Evolutionary conservation across 2,329 filamentous ascomycete genomes (phyloP).

Genomic region (Cladophialophora immunda): DNA sequence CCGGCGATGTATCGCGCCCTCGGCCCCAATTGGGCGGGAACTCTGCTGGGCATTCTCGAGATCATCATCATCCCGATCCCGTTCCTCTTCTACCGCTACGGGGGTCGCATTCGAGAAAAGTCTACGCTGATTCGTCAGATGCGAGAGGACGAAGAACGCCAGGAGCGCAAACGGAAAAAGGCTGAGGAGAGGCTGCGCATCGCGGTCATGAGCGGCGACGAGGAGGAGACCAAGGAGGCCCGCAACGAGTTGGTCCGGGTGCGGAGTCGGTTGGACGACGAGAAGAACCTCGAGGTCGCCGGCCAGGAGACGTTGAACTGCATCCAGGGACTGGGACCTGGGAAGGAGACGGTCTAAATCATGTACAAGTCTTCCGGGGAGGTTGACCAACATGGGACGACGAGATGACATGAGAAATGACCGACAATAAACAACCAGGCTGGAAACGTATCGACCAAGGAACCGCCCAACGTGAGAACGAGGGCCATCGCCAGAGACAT

Average conservation of each 20-base stretch:
- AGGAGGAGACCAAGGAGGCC: constrained; percentile 42
- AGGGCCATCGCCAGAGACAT: too few species aligned
- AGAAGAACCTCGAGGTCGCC: constrained; percentile 21
- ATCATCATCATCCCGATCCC: constrained; percentile 80
- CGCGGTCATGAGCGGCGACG: constrained; percentile 33
- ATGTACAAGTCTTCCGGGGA: neutral
- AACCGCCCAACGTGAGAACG: too few species aligned
- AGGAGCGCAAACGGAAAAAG: constrained; percentile 50
- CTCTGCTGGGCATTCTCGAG: constrained; percentile 76
- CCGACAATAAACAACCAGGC: too few species aligned
- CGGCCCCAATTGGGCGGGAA: constrained; percentile 80
- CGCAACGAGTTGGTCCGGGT: constrained; percentile 27
- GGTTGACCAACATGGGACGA: too few species aligned
- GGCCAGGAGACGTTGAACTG: constrained; percentile 32
- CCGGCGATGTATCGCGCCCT: constrained; percentile 74
- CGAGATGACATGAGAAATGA: too few species aligned
- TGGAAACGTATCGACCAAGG: too few species aligned
- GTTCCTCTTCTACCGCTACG: constrained; percentile 75
- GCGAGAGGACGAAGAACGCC: constrained; percentile 61
- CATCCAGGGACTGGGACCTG: constrained; percentile 25
- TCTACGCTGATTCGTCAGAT: constrained; percentile 66
- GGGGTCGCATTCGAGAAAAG: constrained; percentile 64
- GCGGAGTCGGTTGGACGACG: constrained; percentile 31
- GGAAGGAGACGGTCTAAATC: constrained; percentile 22
- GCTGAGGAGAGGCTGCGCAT: constrained; percentile 43